phyloP scores from a whole-genome alignment of 2,329 filamentous ascomycete species.

The Thermoascus crustaceus region DNA sequence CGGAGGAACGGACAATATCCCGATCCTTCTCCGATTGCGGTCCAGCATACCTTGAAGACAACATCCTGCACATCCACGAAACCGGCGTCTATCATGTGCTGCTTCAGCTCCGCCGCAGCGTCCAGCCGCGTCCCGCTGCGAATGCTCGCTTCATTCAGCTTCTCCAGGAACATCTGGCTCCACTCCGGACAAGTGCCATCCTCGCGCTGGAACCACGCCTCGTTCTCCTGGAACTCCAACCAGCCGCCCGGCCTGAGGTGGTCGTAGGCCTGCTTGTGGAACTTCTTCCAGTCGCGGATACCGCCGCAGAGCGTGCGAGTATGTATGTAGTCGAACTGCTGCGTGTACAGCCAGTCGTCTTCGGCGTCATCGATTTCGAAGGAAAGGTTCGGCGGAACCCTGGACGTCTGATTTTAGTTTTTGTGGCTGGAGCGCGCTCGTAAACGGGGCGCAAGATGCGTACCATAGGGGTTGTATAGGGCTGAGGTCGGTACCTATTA shows the following conservation, averaged over 20 bases:
- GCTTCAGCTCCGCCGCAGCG: constrained; percentile 26
- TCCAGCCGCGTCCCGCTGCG: constrained; percentile 16
- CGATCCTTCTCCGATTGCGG: background rate
- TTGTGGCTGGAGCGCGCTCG: background rate
- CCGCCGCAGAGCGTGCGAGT: constrained; percentile 12
- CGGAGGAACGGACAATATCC: background rate
- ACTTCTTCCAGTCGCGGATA: constrained; percentile 12
- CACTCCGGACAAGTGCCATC: constrained; percentile 29
- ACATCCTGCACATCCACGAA: constrained; percentile 36
- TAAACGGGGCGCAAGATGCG: background rate
- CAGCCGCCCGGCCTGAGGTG: constrained; percentile 42
- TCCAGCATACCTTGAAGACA: constrained; percentile 11
- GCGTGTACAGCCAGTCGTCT: constrained; percentile 15
- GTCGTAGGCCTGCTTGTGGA: constrained; percentile 11
- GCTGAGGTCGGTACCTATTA: constrained; percentile 12
- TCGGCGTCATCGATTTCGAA: constrained; percentile 19
- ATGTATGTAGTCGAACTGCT: constrained; percentile 18
- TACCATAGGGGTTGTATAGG: constrained; percentile 12
- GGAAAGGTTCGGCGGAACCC: constrained; percentile 16
- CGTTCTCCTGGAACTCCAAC: constrained; percentile 42
- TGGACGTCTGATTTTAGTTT: background rate
- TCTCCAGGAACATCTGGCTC: constrained; percentile 27
- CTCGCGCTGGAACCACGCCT: constrained; percentile 32
- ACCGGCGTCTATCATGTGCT: constrained; percentile 33
- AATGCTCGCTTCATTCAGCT: constrained; percentile 22